Evolutionary conservation across 2,329 filamentous ascomycete genomes (phyloP).

Genomic region (Ilyonectria destructans): DNA sequence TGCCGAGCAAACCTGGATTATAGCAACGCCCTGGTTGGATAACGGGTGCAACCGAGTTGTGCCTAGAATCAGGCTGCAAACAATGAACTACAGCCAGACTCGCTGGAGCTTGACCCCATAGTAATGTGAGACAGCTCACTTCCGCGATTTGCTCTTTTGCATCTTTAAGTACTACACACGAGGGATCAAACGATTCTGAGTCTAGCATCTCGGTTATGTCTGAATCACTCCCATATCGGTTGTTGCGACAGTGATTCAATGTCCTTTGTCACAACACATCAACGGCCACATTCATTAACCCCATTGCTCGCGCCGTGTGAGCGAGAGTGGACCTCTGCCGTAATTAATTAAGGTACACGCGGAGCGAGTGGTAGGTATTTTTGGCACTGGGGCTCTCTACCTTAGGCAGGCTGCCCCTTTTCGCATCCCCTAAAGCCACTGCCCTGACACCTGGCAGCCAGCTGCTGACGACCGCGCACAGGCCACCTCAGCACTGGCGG

Average conservation of each 20-base stretch:
- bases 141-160: background rate
- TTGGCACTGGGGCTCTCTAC: constrained; percentile 16
- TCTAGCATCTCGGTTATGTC: background rate
- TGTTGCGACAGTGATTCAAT: too few relatives aligned
- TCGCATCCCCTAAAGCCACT: constrained; percentile 9
- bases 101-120: background rate
- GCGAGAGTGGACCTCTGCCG: constrained; percentile 18
- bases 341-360: constrained; percentile 26
- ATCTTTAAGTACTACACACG: background rate
- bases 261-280: too few relatives aligned
- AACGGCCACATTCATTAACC: too few relatives aligned
- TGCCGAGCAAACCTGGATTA: background rate
- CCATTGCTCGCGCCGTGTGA: background rate
- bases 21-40: background rate
- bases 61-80: background rate
- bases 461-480: constrained; percentile 9
- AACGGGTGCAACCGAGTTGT: background rate
- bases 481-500: constrained; percentile 24
- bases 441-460: constrained; percentile 16
- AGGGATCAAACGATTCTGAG: background rate
- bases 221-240: too few relatives aligned
- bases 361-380: constrained; percentile 23
- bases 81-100: background rate
- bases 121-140: background rate
- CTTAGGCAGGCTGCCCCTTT: constrained; percentile 37